Evolutionary conservation across 2,329 filamentous ascomycete species (phyloP), one percentile per base, ranked within the genome.

Genomic region (Peltaster fructicola): DNA sequence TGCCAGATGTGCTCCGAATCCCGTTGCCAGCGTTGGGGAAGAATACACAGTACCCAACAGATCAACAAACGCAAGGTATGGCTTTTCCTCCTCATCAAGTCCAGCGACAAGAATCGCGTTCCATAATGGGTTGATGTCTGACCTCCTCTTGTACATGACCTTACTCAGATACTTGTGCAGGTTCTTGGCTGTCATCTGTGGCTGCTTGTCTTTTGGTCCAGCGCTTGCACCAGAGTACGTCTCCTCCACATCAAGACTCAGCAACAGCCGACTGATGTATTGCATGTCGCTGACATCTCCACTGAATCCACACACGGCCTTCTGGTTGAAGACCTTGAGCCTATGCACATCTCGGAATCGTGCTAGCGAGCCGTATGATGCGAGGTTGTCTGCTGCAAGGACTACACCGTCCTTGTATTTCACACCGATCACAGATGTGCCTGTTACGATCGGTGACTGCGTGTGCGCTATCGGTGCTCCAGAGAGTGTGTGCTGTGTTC

Each of bases 241-340:
- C 63, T 95, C 84, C 51, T 76, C 67, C 53, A 90, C 81, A 50
- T 78, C 72, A 43, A 95, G 75, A 35, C 79, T 76, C 47, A 68
- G 74, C 41, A 98, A 74, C 46, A 92, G 71, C 41, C 88, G 74
- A 67, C 92, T 78, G 40, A 98, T 72, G 62, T 90, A 90, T 63
- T 98, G 88, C 88, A 98, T 95, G 62, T 98, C 88, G 37, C 80
- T 91, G 43, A 98, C 75, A 60, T 98, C 88, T 52, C 88, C 88
- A 52, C 82, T 81, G 58, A 95, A 91, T 44, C 88, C 88, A 47
- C 98, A 65, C 32, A 95, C 68, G 15, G 81, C 73, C 37, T 73
- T 70, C 38, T 73, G 65, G 56, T 82, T 80, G 56, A 95, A 95
- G 42, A 72, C 67, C 43, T 81, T 81, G 39, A 98, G 74, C 48